Percentiles rank a stretch among this genome's conserved stretches.
Evolutionary conservation across 805 yeast genomes (phyloP).

Genomic region (Lachancea cidri): DNA sequence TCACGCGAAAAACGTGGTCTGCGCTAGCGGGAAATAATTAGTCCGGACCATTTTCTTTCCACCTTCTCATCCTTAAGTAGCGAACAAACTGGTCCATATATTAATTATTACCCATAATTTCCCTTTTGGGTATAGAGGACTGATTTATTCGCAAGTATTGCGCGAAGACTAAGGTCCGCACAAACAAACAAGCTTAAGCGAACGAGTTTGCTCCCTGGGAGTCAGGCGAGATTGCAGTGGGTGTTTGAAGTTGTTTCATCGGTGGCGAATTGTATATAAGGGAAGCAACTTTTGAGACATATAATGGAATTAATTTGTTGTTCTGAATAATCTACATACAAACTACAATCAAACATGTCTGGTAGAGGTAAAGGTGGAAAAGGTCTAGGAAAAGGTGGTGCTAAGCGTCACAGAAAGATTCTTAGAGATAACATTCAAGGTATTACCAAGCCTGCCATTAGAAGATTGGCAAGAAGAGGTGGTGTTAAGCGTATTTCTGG

Average conservation of each 20-base stretch:
- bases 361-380: constrained; percentile 99
- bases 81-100: background rate
- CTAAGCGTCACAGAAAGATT: constrained; percentile 99
- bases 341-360: constrained; percentile 56
- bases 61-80: background rate
- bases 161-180: constrained; percentile 4
- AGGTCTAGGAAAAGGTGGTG: constrained; percentile 99
- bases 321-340: constrained; percentile 3
- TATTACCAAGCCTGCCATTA: constrained; percentile 98
- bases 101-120: background rate
- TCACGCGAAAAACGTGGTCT: background rate
- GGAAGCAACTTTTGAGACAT: background rate
- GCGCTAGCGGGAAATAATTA: background rate
- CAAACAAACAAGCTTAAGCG: background rate
- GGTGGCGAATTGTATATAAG: constrained; percentile 1
- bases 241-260: background rate
- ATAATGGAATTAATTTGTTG: background rate
- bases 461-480: constrained; percentile 99
- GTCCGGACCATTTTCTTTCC: background rate
- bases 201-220: background rate
- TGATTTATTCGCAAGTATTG: constrained; percentile 2
- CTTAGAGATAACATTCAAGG: constrained; percentile 99
- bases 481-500: constrained; percentile 99
- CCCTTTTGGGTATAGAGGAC: background rate
- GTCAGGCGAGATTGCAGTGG: background rate